Evolutionary conservation across 2,329 filamentous ascomycete genomes (phyloP), one percentile per base, ranked within the genome.

Genomic region (Stagonosporopsis vannaccii): DNA sequence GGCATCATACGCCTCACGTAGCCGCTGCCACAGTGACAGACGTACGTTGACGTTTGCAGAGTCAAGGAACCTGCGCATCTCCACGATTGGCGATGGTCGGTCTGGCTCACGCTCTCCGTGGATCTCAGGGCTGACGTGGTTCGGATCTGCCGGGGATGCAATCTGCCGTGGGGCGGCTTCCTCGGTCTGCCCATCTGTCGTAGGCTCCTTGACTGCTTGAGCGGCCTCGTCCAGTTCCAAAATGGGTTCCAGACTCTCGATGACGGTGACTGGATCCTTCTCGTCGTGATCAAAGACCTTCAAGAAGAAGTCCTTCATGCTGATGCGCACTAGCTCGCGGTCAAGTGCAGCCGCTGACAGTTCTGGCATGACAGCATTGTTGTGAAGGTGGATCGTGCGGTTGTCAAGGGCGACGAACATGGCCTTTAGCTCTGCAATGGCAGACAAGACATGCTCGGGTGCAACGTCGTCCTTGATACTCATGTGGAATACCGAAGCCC

Each of bases 261-360:
- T 97, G 19, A 97, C 86, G 5, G 88, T 84, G 12, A 94, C 85
- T 0, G 94, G 91, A 64, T 97, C 89, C 42, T 89, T 87, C 56
- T 88, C 85, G 54, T 95, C 90, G 33, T 92, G 88, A 57, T 91
- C 90, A 72, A 98, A 98, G 0, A 99, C 85, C 33, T 88, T 91
- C 46, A 92, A 83, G 75, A 99, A 98, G 74, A 98, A 98, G 70
- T 97, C 94, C 85, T 96, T 95, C 0, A 94, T 98, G 13, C 91
- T 97, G 30, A 98, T 83, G 67, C 93, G 92, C 12, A 91, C 94
- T 23, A 97, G 89, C 72, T 99, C 94, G 51, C 92, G 88, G 60
- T 98, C 93, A 7, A 95, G 88, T 0, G 92, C 91, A n/a, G 85
- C 83, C 2, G 87, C 78, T 0, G 94, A 97, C 45, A 99, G 85